These are phyloP conservation scores for Eucalyptus regnans DNA, from an alignment of 345 rosid genomes.

Conservation along the genomic window DNA sequence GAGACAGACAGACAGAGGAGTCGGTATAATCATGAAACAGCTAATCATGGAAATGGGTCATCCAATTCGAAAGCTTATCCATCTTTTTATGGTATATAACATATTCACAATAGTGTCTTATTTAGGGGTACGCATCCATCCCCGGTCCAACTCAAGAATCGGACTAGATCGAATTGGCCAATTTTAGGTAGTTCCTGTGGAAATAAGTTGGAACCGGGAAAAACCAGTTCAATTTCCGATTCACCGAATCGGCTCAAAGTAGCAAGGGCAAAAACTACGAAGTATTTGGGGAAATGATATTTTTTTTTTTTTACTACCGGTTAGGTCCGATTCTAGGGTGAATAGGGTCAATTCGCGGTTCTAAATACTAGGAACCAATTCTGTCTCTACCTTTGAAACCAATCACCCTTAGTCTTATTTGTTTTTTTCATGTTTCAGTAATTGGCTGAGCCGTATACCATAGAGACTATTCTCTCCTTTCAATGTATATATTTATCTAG, in stretches of 20 bases:
- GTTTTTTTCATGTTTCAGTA: not conserved
- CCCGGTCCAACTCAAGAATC: rapidly evolving
- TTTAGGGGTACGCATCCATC: not conserved
- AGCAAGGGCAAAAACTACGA: not conserved
- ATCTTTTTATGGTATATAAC: not conserved
- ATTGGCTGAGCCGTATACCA: not conserved
- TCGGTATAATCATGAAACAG: not conserved
- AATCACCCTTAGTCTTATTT: not conserved
- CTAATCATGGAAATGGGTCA: not conserved
- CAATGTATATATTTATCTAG: not conserved
- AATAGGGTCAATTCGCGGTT: rapidly evolving
- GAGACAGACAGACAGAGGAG: not conserved
- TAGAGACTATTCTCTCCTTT: not conserved
- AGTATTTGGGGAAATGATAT: not conserved
- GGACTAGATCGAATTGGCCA: rapidly evolving
- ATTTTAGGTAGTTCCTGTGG: rapidly evolving
- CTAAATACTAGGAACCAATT: not conserved
- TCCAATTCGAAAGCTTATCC: not conserved
- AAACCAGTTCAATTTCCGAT: not conserved
- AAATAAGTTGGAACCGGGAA: not conserved
- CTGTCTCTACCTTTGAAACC: rapidly evolving
- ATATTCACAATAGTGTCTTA: not conserved
- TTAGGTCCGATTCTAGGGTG: not conserved
- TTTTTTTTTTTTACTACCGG: rapidly evolving
- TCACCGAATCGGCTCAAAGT: not conserved